Evolutionary conservation across 179 eudicot species (phyloP).

Genomic region (Spinacia oleracea): DNA sequence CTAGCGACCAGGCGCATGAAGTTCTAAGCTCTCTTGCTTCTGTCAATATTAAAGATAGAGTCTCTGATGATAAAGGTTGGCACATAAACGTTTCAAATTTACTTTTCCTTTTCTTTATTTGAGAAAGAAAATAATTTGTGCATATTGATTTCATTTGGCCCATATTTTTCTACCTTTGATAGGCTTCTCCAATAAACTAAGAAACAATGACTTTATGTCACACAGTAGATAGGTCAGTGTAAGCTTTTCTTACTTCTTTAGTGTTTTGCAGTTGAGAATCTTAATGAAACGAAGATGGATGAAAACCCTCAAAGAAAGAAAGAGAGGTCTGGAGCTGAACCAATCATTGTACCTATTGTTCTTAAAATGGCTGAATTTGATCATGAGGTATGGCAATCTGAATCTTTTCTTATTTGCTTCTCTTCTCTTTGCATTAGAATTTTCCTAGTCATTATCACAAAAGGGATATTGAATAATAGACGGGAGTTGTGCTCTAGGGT

Average conservation of each 20-base stretch:
- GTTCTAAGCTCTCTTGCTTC: slow-evolving; percentile 44
- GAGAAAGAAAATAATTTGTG: background rate
- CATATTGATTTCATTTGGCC: background rate
- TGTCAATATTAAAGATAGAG: slow-evolving; percentile 37
- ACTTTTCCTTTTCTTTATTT: background rate
- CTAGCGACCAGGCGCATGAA: slow-evolving; percentile 41
- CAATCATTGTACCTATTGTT: slow-evolving; percentile 87
- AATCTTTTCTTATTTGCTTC: background rate
- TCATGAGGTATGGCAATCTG: slow-evolving; percentile 59
- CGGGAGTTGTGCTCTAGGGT: background rate
- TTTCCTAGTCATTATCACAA: background rate
- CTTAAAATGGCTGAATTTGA: slow-evolving; percentile 97
- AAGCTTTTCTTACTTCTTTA: slow-evolving; percentile 24
- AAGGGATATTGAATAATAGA: background rate
- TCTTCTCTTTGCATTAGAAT: background rate
- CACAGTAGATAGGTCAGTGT: background rate
- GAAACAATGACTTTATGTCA: slow-evolving; percentile 11
- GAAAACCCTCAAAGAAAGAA: slow-evolving; percentile 42
- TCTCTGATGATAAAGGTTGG: slow-evolving; percentile 45
- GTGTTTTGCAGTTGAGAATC: slow-evolving; percentile 50
- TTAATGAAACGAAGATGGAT: slow-evolving; percentile 42
- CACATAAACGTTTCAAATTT: background rate
- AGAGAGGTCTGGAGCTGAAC: slow-evolving; percentile 76
- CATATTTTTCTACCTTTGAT: background rate
- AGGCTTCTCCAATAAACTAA: background rate